Base-by-base conservation (phyloP, 176 grass and related monocot genomes). In the Tuctoria greenei region DNA sequence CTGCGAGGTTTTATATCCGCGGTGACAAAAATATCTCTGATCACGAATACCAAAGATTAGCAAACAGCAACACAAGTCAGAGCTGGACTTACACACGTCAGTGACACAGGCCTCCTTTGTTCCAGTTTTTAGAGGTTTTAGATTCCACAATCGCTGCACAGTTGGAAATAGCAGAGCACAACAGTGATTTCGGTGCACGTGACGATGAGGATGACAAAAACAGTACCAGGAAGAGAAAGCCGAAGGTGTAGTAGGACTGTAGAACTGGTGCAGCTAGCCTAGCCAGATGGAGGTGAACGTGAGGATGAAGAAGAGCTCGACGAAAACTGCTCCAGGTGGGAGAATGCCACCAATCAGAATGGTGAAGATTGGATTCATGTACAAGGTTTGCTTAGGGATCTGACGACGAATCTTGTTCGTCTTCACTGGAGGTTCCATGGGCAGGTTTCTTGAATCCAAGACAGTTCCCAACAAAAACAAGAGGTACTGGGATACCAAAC, bases 191-290 rank as follows among this genome's bases (percentile, higher is more conserved):
- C 88, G 0, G 84, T 84, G 11, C 88, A 87, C 6, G 88, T 90
- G 71, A 90, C 79, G 70, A 87, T 77, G 46, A 90, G 88, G 80
- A 90, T 87, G 58, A 83, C 50, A 66, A 90, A 90, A n/a, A n/a
- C n/a, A n/a, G n/a, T 9, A 90, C 88, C 1, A 90, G 80, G 84
- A 90, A 90, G 65, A 90, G 88, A 84, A 90, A 90, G n/a, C 88
- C 88, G 0, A 90, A 90, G 42, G 86, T 86, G 71, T 87, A 90
- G 66, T 90, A 90, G 80, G n/a, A n/a, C n/a, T n/a, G n/a, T n/a
- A n/a, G 31, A 90, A 90, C 28, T 90, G 88, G 71, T 90, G 80
- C 71, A 87, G 84, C n/a, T n/a, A n/a, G n/a, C n/a, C n/a, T n/a
- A n/a, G n/a, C 88, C 88, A 90, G 71, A 90, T 90, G 17, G 88